Evolutionary conservation across 2,329 filamentous ascomycete genomes (phyloP), one percentile per base, ranked within the genome.

Genomic region (Incumbomyces lentus): DNA sequence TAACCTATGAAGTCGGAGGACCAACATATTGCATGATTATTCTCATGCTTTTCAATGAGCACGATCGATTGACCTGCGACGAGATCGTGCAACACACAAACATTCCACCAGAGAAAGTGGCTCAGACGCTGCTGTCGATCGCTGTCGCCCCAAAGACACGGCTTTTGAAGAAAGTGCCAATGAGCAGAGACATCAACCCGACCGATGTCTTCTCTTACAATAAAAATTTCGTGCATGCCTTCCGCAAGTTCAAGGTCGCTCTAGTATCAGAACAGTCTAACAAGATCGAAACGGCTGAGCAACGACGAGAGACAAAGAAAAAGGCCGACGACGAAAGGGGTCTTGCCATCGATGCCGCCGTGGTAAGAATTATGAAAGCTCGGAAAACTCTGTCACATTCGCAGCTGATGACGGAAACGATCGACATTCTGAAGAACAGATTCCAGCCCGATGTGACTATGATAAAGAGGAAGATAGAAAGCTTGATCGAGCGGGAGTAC

Each of bases 1-100:
- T 81, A 30, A 81, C 82, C 31, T 90, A 96, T 60, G 92, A 98
- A 58, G 71, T 98, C 46, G 95, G 88, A 51, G 88, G 94, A 16
- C 84, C 88, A 1, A 96, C 92, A 0, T 92, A 92, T 62, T 87
- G 82, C 57, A 95, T 96, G 86, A 70, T 95, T 16, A 81, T 96
- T 18, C 67, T 98, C 16, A 64, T 94, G 37, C 76, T 95, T 0
- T 98, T 96, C 73, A 96, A 96, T 59, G 80, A 90, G 32, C 59
- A 93, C 0, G 63, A 69, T 2, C 56, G 67, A 1, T 60, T 81
- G 6, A 77, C 71, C 0, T 79, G 74, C 48, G 84, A 92, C 46
- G 86, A 95, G 52, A 92, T 96, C 22, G 84, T 92, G 60, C 81
- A 78, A 5, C 75, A 75, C 55, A 95, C 89, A 1, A 85, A 82